Conservation (phyloP, 345 rosid genomes). For the Lepidium sativum region DNA sequence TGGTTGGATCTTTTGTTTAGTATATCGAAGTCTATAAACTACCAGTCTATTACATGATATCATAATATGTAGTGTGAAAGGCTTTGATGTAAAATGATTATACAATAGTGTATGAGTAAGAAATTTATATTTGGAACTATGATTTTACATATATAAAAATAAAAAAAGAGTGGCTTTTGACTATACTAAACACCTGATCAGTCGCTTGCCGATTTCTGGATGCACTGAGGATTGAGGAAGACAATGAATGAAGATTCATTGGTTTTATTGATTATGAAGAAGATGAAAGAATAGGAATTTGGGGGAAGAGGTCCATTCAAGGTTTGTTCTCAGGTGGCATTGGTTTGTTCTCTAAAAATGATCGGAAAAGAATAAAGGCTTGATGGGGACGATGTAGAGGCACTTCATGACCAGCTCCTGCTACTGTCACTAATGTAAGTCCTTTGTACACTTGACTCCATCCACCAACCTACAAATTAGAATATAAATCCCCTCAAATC, state of each 20-base stretch:
- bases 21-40: neutral
- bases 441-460: slow-evolving; percentile 95
- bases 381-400: slow-evolving; percentile 80
- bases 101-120: neutral
- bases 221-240: neutral
- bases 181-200: neutral
- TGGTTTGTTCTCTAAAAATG: slow-evolving; percentile 65
- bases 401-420: slow-evolving; percentile 94
- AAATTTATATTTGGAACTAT: neutral
- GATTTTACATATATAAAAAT: neutral
- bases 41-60: neutral
- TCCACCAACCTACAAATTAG: slow-evolving; percentile 62
- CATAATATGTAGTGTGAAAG: neutral
- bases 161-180: neutral
- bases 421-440: slow-evolving; percentile 68
- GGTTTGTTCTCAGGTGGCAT: slow-evolving; percentile 40
- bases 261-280: slow-evolving; percentile 4
- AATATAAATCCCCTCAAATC: neutral
- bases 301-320: neutral
- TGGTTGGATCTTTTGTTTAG: neutral
- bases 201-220: neutral
- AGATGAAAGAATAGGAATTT: slow-evolving; percentile 14
- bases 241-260: neutral
- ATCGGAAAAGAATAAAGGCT: slow-evolving; percentile 77
- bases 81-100: neutral